These are phyloP conservation scores for Puccinia coronata DNA, from an alignment of 1,284 basidiomycete species.

Conservation along the genomic window DNA sequence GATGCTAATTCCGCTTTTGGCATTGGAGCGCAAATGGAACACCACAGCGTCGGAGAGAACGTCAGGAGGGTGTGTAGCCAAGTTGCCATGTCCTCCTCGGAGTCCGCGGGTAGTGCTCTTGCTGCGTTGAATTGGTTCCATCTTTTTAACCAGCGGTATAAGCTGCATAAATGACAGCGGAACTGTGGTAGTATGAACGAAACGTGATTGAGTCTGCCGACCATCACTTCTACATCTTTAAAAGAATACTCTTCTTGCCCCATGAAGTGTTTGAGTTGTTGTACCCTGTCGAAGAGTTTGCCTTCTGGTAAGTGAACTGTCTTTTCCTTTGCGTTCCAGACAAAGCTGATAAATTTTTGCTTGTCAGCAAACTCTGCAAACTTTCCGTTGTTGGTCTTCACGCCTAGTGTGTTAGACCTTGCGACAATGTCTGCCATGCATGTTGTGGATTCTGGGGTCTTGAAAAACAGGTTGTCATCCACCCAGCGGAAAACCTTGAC, in stretches of 20 bases:
- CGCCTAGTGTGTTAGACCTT: not conserved
- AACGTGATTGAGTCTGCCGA: not conserved
- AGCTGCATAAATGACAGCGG: not conserved
- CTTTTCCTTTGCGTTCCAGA: not conserved
- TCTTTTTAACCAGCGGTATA: not conserved
- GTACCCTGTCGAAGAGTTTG: not conserved
- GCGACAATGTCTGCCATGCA: not conserved
- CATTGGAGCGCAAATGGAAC: too few relatives aligned
- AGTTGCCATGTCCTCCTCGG: too few relatives aligned
- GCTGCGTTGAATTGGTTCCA: too few relatives aligned
- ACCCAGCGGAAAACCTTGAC: slow-evolving; percentile 2
- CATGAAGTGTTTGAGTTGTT: not conserved
- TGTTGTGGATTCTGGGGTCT: not conserved
- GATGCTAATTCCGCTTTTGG: too few relatives aligned
- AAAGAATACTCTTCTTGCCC: not conserved
- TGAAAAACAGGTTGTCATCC: slow-evolving; percentile 16
- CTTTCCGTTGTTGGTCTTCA: not conserved
- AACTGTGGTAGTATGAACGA: not conserved
- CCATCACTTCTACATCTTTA: not conserved
- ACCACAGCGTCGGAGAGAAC: too few relatives aligned
- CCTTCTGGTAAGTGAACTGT: not conserved
- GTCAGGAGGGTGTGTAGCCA: too few relatives aligned
- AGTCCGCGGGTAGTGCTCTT: too few relatives aligned
- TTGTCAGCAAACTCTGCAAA: not conserved
- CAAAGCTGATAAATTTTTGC: not conserved